A percentile compares a stretch with the other conserved stretches of the same genome.
Conservation (phyloP, 2,329 filamentous ascomycete genomes). For the Elsinoe perseae region DNA sequence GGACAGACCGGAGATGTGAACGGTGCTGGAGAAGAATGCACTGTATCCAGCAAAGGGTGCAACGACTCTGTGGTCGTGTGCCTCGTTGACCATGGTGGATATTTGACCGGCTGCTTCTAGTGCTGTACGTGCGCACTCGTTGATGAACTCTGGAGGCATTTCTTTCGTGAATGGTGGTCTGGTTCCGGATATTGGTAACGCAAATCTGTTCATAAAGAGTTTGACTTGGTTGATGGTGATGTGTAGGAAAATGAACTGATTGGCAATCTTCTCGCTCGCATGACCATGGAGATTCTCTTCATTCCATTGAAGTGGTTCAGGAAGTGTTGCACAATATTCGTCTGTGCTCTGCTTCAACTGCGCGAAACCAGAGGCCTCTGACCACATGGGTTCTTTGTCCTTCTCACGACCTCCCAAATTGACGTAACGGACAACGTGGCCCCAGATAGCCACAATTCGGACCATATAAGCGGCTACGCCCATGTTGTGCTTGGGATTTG, state of each 20-base stretch:
- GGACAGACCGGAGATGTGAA: conserved; percentile 90
- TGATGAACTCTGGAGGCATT: conserved; percentile 69
- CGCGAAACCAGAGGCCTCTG: conserved; percentile 66
- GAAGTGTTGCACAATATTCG: conserved; percentile 61
- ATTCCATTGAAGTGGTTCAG: conserved; percentile 64
- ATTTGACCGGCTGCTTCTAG: conserved; percentile 80
- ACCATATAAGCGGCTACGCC: conserved; percentile 89
- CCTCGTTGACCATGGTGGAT: conserved; percentile 72
- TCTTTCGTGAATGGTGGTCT: conserved; percentile 52
- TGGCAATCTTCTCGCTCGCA: conserved; percentile 73
- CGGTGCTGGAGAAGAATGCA: conserved; percentile 83
- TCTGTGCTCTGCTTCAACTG: conserved; percentile 63
- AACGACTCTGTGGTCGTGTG: conserved; percentile 70
- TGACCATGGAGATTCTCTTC: conserved; percentile 77
- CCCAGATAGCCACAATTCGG: conserved; percentile 78
- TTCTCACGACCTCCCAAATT: conserved; percentile 80
- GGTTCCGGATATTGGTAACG: conserved; percentile 59
- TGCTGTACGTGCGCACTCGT: conserved; percentile 65
- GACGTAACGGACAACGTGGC: conserved; percentile 77
- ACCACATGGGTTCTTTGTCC: conserved; percentile 74
- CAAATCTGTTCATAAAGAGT: conserved; percentile 83
- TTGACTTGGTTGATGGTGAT: conserved; percentile 83
- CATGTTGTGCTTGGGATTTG: conserved; percentile 74
- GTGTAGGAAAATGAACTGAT: conserved; percentile 89
- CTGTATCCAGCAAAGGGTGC: conserved; percentile 94